Evolutionary conservation across 2,329 filamentous ascomycete genomes (phyloP).

Genomic region (Aureobasidium sp.): DNA sequence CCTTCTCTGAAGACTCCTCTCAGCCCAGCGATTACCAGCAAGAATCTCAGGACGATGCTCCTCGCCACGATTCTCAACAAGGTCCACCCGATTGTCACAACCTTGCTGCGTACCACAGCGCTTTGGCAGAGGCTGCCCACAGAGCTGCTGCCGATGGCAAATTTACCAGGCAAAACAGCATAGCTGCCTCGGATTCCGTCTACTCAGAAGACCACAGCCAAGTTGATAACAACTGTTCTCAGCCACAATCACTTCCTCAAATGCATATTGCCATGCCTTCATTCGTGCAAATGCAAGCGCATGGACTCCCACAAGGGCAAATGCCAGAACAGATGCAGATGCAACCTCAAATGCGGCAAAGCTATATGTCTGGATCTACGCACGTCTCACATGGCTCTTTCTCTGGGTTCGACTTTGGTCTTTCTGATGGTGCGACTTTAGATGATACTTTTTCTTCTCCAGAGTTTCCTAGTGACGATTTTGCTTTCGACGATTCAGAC

Average conservation of each 20-base stretch:
- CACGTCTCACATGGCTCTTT: conserved; percentile 17
- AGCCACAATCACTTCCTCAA: background rate
- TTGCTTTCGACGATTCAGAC: conserved; percentile 58
- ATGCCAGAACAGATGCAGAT: conserved; percentile 2
- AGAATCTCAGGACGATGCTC: background rate
- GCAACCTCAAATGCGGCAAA: conserved; percentile 2
- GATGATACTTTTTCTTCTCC: conserved; percentile 12
- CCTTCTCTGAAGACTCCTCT: conserved; percentile 11
- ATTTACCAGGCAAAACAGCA: conserved; percentile 57
- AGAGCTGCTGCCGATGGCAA: conserved; percentile 69
- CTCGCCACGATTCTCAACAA: conserved; percentile 31
- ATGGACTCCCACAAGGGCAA: too few species aligned
- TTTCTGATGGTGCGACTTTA: conserved; percentile 26
- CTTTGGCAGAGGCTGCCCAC: conserved; percentile 73
- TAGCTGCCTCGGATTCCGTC: conserved; percentile 26
- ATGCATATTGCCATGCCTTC: background rate
- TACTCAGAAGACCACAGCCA: conserved; percentile 25
- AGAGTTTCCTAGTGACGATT: conserved; percentile 38
- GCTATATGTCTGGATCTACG: conserved; percentile 6
- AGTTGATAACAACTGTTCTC: background rate
- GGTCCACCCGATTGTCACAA: conserved; percentile 35
- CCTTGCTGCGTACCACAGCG: conserved; percentile 71
- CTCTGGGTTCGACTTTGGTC: conserved; percentile 35
- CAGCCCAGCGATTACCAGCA: background rate
- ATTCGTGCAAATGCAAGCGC: background rate